Evolutionary conservation across 1,139 yeast genomes (phyloP).

Genomic region (Tardiomyces digboiensis): DNA sequence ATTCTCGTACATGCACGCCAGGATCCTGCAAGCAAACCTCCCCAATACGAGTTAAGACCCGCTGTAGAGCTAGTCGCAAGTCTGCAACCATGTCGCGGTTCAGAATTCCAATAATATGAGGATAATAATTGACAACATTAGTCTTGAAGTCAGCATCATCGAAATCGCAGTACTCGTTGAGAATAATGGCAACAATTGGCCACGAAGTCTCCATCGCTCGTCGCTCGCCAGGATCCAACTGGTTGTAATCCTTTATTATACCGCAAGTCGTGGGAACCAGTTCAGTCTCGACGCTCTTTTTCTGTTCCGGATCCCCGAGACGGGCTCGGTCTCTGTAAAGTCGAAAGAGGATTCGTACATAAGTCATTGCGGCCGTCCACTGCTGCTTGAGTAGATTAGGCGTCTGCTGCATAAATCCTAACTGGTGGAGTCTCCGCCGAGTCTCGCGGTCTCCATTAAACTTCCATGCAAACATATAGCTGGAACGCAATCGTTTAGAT

Average conservation of each 20-base stretch:
- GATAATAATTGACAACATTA: slow-evolving; percentile 60
- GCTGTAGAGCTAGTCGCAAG: slow-evolving; percentile 55
- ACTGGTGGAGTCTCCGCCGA: slow-evolving; percentile 79
- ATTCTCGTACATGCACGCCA: too few relatives aligned
- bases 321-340: slow-evolving; percentile 61
- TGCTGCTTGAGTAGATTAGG: slow-evolving; percentile 93
- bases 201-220: slow-evolving; percentile 80
- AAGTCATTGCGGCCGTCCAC: slow-evolving; percentile 81
- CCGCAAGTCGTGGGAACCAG: slow-evolving; percentile 65
- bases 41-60: slow-evolving; percentile 63
- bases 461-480: slow-evolving; percentile 74
- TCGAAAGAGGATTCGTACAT: slow-evolving; percentile 69
- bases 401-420: slow-evolving; percentile 84
- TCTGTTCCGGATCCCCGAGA: slow-evolving; percentile 15
- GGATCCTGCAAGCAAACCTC: slow-evolving; percentile 31
- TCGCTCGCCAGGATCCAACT: slow-evolving; percentile 61
- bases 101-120: slow-evolving; percentile 54
- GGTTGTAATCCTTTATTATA: slow-evolving; percentile 60
- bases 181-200: slow-evolving; percentile 83
- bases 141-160: slow-evolving; percentile 63
- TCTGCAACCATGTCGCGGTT: slow-evolving; percentile 63
- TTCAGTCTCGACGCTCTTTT: slow-evolving; percentile 36
- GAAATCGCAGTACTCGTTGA: slow-evolving; percentile 72
- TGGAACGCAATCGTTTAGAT: slow-evolving; percentile 49
- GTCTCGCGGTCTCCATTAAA: slow-evolving; percentile 87